These are phyloP conservation scores for Opeltia flavorubescens DNA, from an alignment of 495 filamentous ascomycete species.

Conservation along the genomic window DNA sequence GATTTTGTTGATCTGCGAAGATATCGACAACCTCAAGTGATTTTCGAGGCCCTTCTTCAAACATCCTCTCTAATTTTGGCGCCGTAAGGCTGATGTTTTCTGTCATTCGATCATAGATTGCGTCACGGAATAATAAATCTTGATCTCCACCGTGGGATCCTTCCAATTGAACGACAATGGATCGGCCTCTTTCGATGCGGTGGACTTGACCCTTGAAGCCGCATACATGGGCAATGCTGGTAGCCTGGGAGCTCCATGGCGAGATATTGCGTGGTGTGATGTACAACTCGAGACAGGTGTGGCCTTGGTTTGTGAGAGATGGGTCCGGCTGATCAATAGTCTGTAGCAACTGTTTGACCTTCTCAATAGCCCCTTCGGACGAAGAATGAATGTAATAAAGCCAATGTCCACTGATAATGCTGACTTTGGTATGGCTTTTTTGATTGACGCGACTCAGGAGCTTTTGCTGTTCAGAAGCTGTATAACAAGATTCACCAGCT, in stretches of 20 bases:
- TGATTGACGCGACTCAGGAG: no score
- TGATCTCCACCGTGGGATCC: constrained; percentile 27
- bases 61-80: constrained; percentile 61
- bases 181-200: constrained; percentile 77
- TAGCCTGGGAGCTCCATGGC: constrained; percentile 95
- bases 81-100: constrained; percentile 49
- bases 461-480: no score
- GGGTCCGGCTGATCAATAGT: no score
- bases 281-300: no score
- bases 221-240: constrained; percentile 86
- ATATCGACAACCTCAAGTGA: constrained; percentile 63
- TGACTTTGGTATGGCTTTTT: no score
- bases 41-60: constrained; percentile 56
- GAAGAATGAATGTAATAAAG: no score
- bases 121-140: constrained; percentile 31
- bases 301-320: no score
- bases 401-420: no score
- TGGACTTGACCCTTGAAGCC: constrained; percentile 57
- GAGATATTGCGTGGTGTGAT: no score
- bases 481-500: no score
- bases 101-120: constrained; percentile 88
- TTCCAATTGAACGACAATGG: constrained; percentile 49
- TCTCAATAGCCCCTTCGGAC: no score
- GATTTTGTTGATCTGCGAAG: constrained; percentile 41
- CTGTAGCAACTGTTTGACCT: no score